Base-by-base conservation (phyloP, 805 yeast species). In the Tetrapisispora pingtungensis region DNA sequence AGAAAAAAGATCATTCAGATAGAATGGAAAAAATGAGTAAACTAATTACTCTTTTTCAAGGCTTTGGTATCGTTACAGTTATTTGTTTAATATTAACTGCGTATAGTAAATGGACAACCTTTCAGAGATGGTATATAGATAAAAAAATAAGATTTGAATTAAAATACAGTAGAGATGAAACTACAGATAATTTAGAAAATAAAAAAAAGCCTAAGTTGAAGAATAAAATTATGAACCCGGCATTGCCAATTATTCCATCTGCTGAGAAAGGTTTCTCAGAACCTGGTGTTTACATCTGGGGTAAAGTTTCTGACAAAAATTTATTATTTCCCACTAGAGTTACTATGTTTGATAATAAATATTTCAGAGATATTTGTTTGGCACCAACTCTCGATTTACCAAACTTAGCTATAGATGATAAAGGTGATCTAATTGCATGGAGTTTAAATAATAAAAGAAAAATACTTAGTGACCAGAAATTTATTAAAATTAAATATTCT, bases 361-460 rank as follows among this genome's bases (percentile, higher is more conserved):
- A 68, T 14, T 61, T 86, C 27, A 69, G 72, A 39, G 81, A 78
- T 55, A 76, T 89, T 4, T 66, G 70, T 18, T 56, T 86, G 2
- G 8, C 33, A 12, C 17, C 40, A 37, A 67, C 71, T 20, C 59
- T 67, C 28, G 74, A 66, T 1, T 59, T 51, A 4, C 14, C 19
- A 7, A 79, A 74, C 26, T 64, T 72, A 4, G 87, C 87, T 0
- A 74, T 86, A 15, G 75, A 80, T 48, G 70, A 71, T 1, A 74
- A 73, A 14, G 97, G 97, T 17, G 75, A 82, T 54, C 69, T 87
- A 28, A 78, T 77, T 44, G 84, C 82, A 57, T 86, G 89, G 84
- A 78, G 26, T 15, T 49, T 52, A 1, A 46, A 56, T 4, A 50
- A 49, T 1, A 72, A 73, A 3, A 26, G 42, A 4, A 45, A 56